phyloP scores from a whole-genome alignment of 768 basidiomycete genomes.

The Mycena epipterygia region DNA sequence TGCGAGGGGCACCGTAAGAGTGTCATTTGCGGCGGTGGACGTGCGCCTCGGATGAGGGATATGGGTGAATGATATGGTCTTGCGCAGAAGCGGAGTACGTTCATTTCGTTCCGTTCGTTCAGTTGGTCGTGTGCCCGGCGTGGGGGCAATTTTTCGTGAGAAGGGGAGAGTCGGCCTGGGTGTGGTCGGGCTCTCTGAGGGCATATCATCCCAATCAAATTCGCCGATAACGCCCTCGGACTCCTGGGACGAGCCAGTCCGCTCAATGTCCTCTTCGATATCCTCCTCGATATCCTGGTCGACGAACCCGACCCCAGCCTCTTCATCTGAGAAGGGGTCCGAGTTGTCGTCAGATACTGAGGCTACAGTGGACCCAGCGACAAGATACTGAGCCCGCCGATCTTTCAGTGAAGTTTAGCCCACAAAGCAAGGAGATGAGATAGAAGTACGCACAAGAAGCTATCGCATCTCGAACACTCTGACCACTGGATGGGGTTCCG shows the following conservation, averaged over 20 bases:
- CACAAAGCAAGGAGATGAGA: constrained; percentile 4
- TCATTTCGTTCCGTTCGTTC: constrained; percentile 18
- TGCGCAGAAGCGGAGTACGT: constrained; percentile 31
- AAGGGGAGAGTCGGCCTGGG: constrained; percentile 28
- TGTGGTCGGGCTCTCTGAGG: constrained; percentile 18
- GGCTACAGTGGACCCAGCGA: constrained; percentile 71
- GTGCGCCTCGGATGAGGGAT: constrained; percentile 28
- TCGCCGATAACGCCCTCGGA: constrained; percentile 30
- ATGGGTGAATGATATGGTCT: constrained; percentile 35
- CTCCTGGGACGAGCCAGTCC: constrained; percentile 2
- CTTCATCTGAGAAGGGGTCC: constrained; percentile 56
- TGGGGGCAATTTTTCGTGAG: constrained; percentile 25
- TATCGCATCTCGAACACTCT: constrained; percentile 68
- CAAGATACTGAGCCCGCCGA: constrained; percentile 76
- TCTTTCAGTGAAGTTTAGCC: constrained; percentile 55
- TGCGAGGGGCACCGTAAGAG: constrained; percentile 14
- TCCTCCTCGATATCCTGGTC: constrained; percentile 37
- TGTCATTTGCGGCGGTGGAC: constrained; percentile 17
- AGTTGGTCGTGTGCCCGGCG: constrained; percentile 1
- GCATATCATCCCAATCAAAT: constrained; percentile 32
- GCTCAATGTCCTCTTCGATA: constrained; percentile 18
- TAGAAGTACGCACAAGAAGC: constrained; percentile 66
- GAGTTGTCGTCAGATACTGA: constrained; percentile 59
- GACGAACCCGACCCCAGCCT: constrained; percentile 47
- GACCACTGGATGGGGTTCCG: constrained; percentile 63